Percentiles rank a stretch among this genome's conserved stretches.
phyloP scores from a whole-genome alignment of 306 rosid genomes.

The Senna tora region DNA sequence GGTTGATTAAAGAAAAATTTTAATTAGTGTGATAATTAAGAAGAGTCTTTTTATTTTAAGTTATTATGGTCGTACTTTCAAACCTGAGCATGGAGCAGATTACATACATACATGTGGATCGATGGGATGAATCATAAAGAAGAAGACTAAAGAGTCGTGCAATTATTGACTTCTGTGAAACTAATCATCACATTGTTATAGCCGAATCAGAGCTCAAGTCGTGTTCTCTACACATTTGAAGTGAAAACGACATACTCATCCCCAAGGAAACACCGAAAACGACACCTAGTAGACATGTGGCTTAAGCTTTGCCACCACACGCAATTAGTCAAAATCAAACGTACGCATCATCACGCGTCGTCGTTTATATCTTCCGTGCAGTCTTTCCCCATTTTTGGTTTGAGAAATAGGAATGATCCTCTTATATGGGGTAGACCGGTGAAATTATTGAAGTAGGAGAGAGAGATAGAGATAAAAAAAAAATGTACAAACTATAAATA shows the following conservation, averaged over 20 bases:
- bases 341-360: constrained; percentile 33
- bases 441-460: no score
- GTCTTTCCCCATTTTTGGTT: neutral
- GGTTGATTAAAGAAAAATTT: no score
- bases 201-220: constrained; percentile 29
- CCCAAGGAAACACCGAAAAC: neutral
- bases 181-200: neutral
- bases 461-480: no score
- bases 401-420: no score
- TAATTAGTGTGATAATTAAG: no score
- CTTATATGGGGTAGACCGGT: no score
- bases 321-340: neutral
- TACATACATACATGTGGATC: neutral
- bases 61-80: neutral
- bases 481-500: no score
- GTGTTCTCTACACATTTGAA: constrained; percentile 4
- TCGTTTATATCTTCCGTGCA: neutral
- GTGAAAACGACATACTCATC: constrained; percentile 12
- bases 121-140: neutral
- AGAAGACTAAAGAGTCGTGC: constrained; percentile 20
- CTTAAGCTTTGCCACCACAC: constrained; percentile 1
- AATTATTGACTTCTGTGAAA: neutral
- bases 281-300: constrained; percentile 24
- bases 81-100: neutral
- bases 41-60: constrained; percentile 9